Evolutionary conservation across 169 alveolate species (phyloP), one percentile per base, ranked within the genome.

Genomic region (Plasmodium coatneyi): DNA sequence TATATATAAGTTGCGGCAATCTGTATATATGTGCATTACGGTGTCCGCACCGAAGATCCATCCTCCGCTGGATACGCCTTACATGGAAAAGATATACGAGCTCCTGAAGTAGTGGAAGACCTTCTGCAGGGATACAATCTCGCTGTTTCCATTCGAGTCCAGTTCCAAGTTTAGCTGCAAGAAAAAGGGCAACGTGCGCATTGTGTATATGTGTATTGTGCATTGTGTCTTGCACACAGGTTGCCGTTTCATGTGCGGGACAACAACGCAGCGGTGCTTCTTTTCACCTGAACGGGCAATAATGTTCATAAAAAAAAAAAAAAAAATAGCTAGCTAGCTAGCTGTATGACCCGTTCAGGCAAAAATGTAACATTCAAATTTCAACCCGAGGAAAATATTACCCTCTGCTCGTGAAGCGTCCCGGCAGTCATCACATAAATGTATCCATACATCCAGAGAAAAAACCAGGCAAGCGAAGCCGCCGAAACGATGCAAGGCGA

Each of bases 341-440:
- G 76, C 34, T 49, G 3, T 10, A 2, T 25, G 36, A 66, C 10
- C 76, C 3, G 76, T 60, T 60, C 74, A 60, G 9, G 39, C 36
- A 66, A 22, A 22, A 66, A 0, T 25, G 19, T 5, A 3, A 2
- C 36, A 25, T 28, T 66, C 7, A 66, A 22, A 0, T 19, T 66
- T 66, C 6, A 25, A n/a, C 36, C 76, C 6, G 1, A 19, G 25
- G 9, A 4, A 46, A 46, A 52, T 0, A 30, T 71, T 86, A 86
- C 93, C 93, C 84, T 86, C 46, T 86, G 39, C 41, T 86, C 87
- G 66, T 76, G 49, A 5, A 36, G 14, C 36, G 49, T n/a, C 14
- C 93, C 93, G 5, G 93, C 84, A 5, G 93, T 86, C 81, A 86
- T 86, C n/a, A 86, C 70, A n/a, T 74, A 36, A 1, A 86, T 32